Percentiles rank a stretch among this genome's conserved stretches.
phyloP scores from a whole-genome alignment of 306 rosid genomes.

The Dalbergia oliveri region DNA sequence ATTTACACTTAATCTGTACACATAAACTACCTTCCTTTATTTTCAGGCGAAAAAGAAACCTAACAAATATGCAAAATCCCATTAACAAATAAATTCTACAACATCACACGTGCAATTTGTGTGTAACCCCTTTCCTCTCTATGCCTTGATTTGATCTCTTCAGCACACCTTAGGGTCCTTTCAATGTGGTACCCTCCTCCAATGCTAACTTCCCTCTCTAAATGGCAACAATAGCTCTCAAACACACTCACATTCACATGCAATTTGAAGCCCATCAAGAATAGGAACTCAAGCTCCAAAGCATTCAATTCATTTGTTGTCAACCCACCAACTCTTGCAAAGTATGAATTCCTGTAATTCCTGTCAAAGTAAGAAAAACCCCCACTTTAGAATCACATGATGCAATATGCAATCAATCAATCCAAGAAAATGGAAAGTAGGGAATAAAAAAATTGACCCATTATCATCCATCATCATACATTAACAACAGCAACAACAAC shows the following conservation, averaged over 20 bases:
- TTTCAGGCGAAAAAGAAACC: background rate
- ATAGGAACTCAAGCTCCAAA: constrained; percentile 85
- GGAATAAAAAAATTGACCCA: background rate
- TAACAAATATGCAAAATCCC: too few relatives aligned
- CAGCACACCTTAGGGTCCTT: constrained; percentile 84
- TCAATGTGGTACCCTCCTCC: constrained; percentile 97
- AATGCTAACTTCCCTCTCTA: constrained; percentile 94
- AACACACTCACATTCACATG: constrained; percentile 97
- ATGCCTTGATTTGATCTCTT: constrained; percentile 75
- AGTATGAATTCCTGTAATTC: constrained; percentile 89
- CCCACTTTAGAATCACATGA: constrained; percentile 22
- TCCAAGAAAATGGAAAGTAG: constrained; percentile 1
- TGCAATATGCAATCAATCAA: constrained; percentile 23
- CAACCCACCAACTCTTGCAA: constrained; percentile 91
- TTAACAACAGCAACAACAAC: background rate
- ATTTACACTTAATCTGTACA: constrained; percentile 44
- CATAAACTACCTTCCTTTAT: constrained; percentile 42
- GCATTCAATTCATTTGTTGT: constrained; percentile 76
- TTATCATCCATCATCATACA: background rate
- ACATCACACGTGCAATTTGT: constrained; percentile 70
- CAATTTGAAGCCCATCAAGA: constrained; percentile 88
- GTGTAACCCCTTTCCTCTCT: constrained; percentile 55
- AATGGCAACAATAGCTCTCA: constrained; percentile 93
- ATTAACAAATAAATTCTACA: constrained; percentile 43
- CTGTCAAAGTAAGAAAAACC: constrained; percentile 50